Percentiles rank a stretch among this genome's conserved stretches.
Evolutionary conservation across 2,329 filamentous ascomycete genomes (phyloP).

Genomic region (Colletotrichum sp.): DNA sequence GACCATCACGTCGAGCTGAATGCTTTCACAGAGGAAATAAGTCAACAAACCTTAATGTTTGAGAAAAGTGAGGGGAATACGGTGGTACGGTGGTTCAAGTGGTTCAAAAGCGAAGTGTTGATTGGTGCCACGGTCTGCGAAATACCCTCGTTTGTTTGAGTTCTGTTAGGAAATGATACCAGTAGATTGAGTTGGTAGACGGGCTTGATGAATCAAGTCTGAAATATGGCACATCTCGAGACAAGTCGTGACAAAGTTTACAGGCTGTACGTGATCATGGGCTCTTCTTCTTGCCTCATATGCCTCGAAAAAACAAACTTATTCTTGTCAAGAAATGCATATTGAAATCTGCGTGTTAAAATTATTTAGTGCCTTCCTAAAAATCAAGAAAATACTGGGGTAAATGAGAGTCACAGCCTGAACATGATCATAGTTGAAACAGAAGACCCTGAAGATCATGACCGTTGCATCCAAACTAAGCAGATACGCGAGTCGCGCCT

Average conservation of each 20-base stretch:
- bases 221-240: neutral
- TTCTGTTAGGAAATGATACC: neutral
- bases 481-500: neutral
- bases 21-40: no score
- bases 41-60: neutral
- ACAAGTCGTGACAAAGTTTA: no score
- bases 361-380: no score
- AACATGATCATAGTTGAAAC: neutral
- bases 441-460: neutral
- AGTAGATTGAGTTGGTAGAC: neutral
- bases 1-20: neutral
- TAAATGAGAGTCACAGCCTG: no score
- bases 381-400: neutral
- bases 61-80: accelerated
- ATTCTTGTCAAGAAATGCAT: no score
- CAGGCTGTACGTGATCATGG: no score
- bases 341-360: no score
- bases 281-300: no score
- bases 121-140: neutral
- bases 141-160: neutral
- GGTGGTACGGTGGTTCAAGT: neutral
- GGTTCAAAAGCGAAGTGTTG: neutral
- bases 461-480: neutral
- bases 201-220: neutral
- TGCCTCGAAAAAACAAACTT: neutral